Evolutionary conservation across 352 stramenopile genomes (phyloP), one percentile per base, ranked within the genome.

Genomic region (Blastocystis sp.): DNA sequence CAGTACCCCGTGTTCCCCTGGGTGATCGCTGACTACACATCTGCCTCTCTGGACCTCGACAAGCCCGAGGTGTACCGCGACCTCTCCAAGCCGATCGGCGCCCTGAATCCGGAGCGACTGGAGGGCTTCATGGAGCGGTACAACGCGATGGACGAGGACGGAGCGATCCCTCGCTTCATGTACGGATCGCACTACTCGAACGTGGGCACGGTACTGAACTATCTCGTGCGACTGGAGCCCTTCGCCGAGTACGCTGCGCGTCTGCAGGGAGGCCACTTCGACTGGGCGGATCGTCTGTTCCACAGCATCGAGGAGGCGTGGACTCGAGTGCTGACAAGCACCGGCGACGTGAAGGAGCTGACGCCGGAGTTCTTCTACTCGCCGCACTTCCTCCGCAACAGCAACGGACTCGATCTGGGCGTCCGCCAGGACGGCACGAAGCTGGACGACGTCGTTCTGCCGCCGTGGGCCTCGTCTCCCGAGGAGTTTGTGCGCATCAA

Each of bases 1-100:
- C 96, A 98, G 91, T 99, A 99, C 91, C 97, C 97, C 20, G 96
- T 99, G 8, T 99, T 99, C 90, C 97, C 97, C 18, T 99, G 97
- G 97, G 93, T 99, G 18, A 90, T 99, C 13, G 91, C 93, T 16
- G 97, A 99, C 92, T 99, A 99, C 91, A 94, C 93, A 4, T 97
- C 94, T 39, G 90, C 95, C 34, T 94, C 92, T 18, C 92, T 99
- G 39, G 95, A 99, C 92, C 92, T 99, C 4, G 93, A 91, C 54
- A 94, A 99, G 90, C 93, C 91, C 1, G 92, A 93, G 8, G 93
- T 95, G 8, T 99, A 96, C 91, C 94, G 98, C 65, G 96, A 99
- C 92, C 91, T 99, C 20, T 94, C 92, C 7, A 99, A 99, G 87
- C 97, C 98, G 26, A 95, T 99, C 50, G 98, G 98, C 39, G 98